Base-by-base conservation (phyloP, 1,284 basidiomycete genomes). In the Leccinum insigne region DNA sequence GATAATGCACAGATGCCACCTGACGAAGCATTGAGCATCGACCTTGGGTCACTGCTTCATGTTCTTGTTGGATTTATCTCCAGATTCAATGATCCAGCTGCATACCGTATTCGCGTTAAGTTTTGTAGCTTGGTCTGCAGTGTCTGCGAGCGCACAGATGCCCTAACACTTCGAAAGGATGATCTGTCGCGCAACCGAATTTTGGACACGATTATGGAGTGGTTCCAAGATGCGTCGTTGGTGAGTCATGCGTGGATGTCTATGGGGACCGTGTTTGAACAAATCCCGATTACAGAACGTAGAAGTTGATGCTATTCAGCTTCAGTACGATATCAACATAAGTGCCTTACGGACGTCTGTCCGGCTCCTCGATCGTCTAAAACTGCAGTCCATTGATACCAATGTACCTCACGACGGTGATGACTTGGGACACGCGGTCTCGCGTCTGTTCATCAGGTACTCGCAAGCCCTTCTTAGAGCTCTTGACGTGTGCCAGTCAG, bases 381-480 rank as follows among this genome's bases (percentile, higher is more conserved):
- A 89, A 63, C 80, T 96, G n/a, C 82, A 85, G 60, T 80, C 86
- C 2, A 77, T 85, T 3, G 91, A 92, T 13, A 81, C 78, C 18
- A 80, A 78, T 66, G 73, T 77, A 2, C 73, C 82, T 0, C 81
- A 83, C 11, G 83, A 86, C 29, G 85, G 84, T 2, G 91, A 93
- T 67, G 87, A 92, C 63, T 81, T 83, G 40, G 81, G 83, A 1
- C 91, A 93, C 71, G 87, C 87, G 38, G 85, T 91, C 35, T 89
- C 92, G 3, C 83, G 94, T 32, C 76, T 94, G 35, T 95, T 95
- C 79, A 88, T 90, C 70, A 87, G 88, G 61, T 94, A 95, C 73
- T 88, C 90, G 54, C 81, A 80, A 21, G 82, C 89, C 57, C 81
- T 95, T 40, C 79, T 92, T 42, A 84, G 85, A 70, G 85, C 87